Conservation (phyloP, 192 early-diverging fungal species). For the Chytriomyces hyalinus region DNA sequence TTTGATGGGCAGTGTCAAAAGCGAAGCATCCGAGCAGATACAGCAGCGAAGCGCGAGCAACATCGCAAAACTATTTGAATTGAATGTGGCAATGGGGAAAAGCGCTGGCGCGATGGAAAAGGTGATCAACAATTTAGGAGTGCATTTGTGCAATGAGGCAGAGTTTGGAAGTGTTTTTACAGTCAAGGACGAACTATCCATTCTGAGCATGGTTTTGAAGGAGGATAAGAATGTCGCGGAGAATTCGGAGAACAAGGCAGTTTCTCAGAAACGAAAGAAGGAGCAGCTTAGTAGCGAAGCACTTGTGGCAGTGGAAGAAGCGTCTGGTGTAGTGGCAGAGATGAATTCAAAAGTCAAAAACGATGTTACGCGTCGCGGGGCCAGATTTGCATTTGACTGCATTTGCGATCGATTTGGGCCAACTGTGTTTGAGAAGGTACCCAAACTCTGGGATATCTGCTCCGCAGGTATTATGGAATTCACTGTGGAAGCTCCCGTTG, state of each 20-base stretch:
- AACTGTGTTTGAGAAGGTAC: slow-evolving; percentile 69
- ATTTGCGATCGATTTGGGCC: slow-evolving; percentile 72
- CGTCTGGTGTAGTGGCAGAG: slow-evolving; percentile 27
- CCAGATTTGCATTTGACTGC: slow-evolving; percentile 53
- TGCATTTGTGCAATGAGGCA: slow-evolving; percentile 84
- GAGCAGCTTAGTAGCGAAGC: slow-evolving; percentile 24
- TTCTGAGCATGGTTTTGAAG: slow-evolving; percentile 36
- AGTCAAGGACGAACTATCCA: slow-evolving; percentile 17
- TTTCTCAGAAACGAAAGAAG: slow-evolving; percentile 37
- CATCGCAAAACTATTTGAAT: slow-evolving; percentile 60
- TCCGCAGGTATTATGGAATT: slow-evolving; percentile 50
- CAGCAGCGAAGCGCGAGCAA: slow-evolving; percentile 64
- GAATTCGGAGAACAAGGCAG: slow-evolving; percentile 34
- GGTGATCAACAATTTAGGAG: slow-evolving; percentile 84
- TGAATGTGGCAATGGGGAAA: slow-evolving; percentile 60
- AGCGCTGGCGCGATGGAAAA: slow-evolving; percentile 70
- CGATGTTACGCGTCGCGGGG: slow-evolving; percentile 49
- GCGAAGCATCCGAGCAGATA: slow-evolving; percentile 59
- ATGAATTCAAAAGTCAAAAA: slow-evolving; percentile 24
- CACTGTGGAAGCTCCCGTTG: slow-evolving; percentile 11
- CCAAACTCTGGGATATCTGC: slow-evolving; percentile 74
- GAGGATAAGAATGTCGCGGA: slow-evolving; percentile 31
- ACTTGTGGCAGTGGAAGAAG: slow-evolving; percentile 23
- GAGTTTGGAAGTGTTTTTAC: slow-evolving; percentile 34
- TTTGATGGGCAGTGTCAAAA: slow-evolving; percentile 86